Evolutionary conservation across 2,329 filamentous ascomycete species (phyloP), one percentile per base, ranked within the genome.

Genomic region (Myriosclerotinia scirpicola): DNA sequence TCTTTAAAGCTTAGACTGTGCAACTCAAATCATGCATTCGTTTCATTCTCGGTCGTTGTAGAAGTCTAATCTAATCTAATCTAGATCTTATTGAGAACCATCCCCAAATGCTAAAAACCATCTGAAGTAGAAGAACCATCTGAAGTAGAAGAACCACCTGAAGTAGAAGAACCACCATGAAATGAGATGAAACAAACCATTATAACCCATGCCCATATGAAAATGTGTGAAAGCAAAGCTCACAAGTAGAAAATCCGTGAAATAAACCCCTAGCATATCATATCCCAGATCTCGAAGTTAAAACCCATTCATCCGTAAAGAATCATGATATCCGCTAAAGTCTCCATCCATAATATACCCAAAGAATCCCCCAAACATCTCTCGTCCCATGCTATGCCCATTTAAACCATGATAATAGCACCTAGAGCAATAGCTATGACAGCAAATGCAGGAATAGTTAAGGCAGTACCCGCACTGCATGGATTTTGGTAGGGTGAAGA

Each of bases 401-500:
- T n/a, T 6, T 11, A 61, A 50, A 50, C 36, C 17, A 65, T 9
- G 36, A 40, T 34, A 2, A 65, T 14, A 20, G 34, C 54, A 14
- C 6, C 17, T 26, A 60, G 36, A 17, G 22, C 8, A n/a, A 65
- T 20, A 20, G 30, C 8, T 8, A 50, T 22, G 5, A 15, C 34
- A 14, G 38, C 38, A 12, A 65, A 36, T 26, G 36, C 26, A 5
- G 44, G 46, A 30, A 30, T 30, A 9, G 36, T 36, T 44, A 65
- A 61, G 55, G 46, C 64, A 2, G 20, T 44, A 20, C 54, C 54
- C 7, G 55, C 36, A 42, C 14, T 60, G 36, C 64, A 65, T 20
- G 26, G 46, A 5, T 61, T 61, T 50, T 61, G 44, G 14, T 20
- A 61, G 12, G 58, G 58, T 26, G 58, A 61, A 22, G 64, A 48